Conservation (phyloP, 768 basidiomycete genomes). For the Terana coerulea region DNA sequence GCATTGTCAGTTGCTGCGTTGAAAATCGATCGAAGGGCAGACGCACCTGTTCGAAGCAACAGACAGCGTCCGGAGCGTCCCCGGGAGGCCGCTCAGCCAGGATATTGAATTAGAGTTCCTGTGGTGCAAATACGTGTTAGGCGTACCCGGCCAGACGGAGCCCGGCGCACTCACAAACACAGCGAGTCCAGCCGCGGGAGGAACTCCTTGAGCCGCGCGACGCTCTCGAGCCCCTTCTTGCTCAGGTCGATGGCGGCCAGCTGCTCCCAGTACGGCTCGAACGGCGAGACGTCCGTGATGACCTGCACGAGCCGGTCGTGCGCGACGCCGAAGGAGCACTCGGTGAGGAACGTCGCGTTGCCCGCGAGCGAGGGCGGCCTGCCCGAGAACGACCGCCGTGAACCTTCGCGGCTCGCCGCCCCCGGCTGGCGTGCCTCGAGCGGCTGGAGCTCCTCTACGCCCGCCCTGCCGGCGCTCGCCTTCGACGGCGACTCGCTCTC, state of each 20-base stretch:
- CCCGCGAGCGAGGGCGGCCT: not conserved
- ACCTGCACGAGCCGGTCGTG: constrained; percentile 87
- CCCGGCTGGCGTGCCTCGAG: constrained; percentile 35
- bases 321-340: constrained; percentile 95
- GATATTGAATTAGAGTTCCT: constrained; percentile 73
- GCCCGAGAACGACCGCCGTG: constrained; percentile 23
- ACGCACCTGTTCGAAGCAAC: constrained; percentile 71
- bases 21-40: constrained; percentile 12
- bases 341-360: constrained; percentile 80
- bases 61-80: constrained; percentile 69
- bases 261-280: constrained; percentile 92
- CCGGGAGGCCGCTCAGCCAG: constrained; percentile 79
- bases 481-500: constrained; percentile 57
- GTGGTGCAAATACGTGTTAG: constrained; percentile 13
- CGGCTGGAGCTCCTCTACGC: constrained; percentile 46
- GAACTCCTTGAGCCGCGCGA: constrained; percentile 86
- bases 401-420: constrained; percentile 10
- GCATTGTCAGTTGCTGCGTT: constrained; percentile 10
- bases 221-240: constrained; percentile 70
- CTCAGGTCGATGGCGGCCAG: constrained; percentile 73
- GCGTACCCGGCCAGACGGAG: not conserved
- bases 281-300: constrained; percentile 93
- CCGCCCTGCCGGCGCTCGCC: constrained; percentile 37
- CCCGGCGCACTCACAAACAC: constrained; percentile 75
- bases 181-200: constrained; percentile 74